Evolutionary conservation across 208 protist species (phyloP).

Genomic region (Wallacemonas sp.): DNA sequence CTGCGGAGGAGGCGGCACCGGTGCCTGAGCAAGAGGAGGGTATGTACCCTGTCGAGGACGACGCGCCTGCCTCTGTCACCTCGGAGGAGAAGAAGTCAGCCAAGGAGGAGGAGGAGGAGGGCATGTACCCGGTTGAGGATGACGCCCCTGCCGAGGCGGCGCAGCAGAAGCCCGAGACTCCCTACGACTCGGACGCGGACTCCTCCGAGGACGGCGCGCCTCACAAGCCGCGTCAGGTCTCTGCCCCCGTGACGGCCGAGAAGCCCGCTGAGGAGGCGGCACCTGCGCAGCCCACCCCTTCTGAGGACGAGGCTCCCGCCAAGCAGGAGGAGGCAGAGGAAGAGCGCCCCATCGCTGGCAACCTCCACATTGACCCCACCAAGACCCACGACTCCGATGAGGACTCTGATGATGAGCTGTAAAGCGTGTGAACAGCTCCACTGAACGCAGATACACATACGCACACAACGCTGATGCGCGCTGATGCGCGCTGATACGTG

Average conservation of each 20-base stretch:
- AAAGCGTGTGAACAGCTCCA: background rate
- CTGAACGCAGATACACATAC: background rate
- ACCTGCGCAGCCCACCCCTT: background rate
- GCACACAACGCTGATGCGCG: background rate
- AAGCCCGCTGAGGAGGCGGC: background rate
- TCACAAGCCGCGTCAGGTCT: background rate
- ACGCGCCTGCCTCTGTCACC: constrained; percentile 4
- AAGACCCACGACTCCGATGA: constrained; percentile 29
- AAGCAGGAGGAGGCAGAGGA: constrained; percentile 20
- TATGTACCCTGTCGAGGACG: background rate
- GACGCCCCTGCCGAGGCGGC: constrained; percentile 6
- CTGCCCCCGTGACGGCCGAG: constrained; percentile 7
- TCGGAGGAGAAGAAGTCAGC: no score
- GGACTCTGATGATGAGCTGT: constrained; percentile 21
- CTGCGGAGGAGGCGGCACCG: no score
- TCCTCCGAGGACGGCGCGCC: background rate
- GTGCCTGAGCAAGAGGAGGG: background rate
- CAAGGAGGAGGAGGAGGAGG: background rate
- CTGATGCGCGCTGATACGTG: background rate
- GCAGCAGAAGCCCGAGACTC: constrained; percentile 1
- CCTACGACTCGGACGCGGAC: constrained; percentile 5
- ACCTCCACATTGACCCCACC: constrained; percentile 19
- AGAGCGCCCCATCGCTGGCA: constrained; percentile 17
- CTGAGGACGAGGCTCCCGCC: constrained; percentile 3
- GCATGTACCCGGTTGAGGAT: background rate